These are phyloP conservation scores for Schizochytrium sp. DNA, from an alignment of 108 stramenopile genomes.

Conservation along the genomic window DNA sequence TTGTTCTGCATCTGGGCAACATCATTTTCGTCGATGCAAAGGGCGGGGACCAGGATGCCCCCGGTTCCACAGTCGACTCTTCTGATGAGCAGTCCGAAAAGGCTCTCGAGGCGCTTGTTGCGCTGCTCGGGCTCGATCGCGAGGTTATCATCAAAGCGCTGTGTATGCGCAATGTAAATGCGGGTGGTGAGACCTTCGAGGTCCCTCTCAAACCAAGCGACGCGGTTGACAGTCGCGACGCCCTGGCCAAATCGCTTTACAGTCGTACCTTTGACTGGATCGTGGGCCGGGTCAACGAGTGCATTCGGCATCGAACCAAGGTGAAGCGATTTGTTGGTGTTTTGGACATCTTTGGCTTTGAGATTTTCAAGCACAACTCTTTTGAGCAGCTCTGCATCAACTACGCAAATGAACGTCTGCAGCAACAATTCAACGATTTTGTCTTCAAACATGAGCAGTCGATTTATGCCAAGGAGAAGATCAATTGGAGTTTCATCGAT, in stretches of 20 bases:
- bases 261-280: conserved; percentile 83
- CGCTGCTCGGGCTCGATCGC: conserved; percentile 27
- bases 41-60: not conserved
- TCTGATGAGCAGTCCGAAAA: not conserved
- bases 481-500: conserved; percentile 61
- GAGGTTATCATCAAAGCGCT: conserved; percentile 21
- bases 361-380: conserved; percentile 32
- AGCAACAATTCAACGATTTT: conserved; percentile 93
- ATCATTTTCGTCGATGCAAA: conserved; percentile 30
- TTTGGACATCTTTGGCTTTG: conserved; percentile 45
- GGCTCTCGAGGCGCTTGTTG: conserved; percentile 40
- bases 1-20: conserved; percentile 28
- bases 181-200: not conserved
- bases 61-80: not conserved
- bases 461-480: conserved; percentile 29
- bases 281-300: conserved; percentile 67
- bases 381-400: conserved; percentile 35
- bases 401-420: conserved; percentile 27
- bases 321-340: conserved; percentile 41
- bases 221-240: conserved; percentile 81
- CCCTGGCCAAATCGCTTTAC: conserved; percentile 83
- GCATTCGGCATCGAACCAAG: conserved; percentile 39
- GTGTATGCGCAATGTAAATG: conserved; percentile 9
- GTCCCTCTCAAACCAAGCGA: conserved; percentile 46
- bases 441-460: conserved; percentile 79